Conservation (phyloP, 1,284 basidiomycete genomes). For the Erythrobasidium hasegawianum region DNA sequence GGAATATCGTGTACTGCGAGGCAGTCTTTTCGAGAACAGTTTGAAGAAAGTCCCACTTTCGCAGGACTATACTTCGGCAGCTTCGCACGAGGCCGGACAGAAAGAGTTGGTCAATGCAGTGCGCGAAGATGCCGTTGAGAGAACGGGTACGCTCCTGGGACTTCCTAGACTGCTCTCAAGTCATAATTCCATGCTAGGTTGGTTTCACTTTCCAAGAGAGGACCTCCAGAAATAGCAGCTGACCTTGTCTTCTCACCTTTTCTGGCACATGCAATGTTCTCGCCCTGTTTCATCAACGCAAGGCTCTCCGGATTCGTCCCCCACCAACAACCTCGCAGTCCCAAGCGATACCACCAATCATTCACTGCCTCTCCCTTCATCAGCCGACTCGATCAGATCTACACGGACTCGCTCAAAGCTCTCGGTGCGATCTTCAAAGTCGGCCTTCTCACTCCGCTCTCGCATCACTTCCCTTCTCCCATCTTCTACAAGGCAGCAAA, state of each 20-base stretch:
- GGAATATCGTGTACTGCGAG: constrained; percentile 42
- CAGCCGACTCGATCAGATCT: background rate
- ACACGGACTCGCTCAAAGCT: background rate
- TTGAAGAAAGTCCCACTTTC: background rate
- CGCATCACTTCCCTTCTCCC: constrained; percentile 5
- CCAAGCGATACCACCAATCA: too few species aligned
- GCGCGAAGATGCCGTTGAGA: background rate
- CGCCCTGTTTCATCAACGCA: too few species aligned
- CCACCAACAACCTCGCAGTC: too few species aligned
- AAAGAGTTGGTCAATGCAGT: background rate
- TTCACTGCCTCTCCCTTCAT: background rate
- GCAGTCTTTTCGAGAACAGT: constrained; percentile 38
- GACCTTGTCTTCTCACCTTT: too few species aligned
- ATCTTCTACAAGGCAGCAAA: constrained; percentile 4
- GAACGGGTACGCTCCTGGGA: background rate
- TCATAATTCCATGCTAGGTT: too few species aligned
- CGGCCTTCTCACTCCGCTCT: background rate
- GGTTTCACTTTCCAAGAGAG: too few species aligned
- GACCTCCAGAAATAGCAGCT: too few species aligned
- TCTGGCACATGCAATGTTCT: too few species aligned
- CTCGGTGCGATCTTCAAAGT: background rate
- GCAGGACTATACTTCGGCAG: background rate
- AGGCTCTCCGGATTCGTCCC: too few species aligned
- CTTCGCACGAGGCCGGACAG: background rate
- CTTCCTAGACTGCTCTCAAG: background rate